Base-by-base conservation (phyloP, 164 flowering plant genomes). In the Tinospora cordifolia region DNA sequence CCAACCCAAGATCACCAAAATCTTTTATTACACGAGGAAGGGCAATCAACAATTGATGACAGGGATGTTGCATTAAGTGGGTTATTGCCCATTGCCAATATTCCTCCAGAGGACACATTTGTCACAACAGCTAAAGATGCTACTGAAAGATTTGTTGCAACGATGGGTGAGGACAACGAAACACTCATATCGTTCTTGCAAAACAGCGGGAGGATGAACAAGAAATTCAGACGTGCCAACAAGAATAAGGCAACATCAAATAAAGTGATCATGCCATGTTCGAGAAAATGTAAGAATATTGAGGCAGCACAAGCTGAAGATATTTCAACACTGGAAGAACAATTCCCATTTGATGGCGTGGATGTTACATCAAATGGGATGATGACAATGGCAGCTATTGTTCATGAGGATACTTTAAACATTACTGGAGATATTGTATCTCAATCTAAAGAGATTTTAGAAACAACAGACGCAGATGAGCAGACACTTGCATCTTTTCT, bases 401-500 rank as follows among this genome's bases (percentile, higher is more conserved):
- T 36, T 74, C 68, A 38, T 0, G 46, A 65, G 38, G 62, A 17
- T 49, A 54, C 26, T 13, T 46, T 62, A 24, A 72, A 70, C 14
- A 63, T 22, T 59, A 34, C 68, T 26, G 70, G 62, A 26, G 14
- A 6, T 49, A n/a, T n/a, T n/a, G 38, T 15, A 30, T 57, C 64
- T 51, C 57, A 72, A 63, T 41, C 65, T 4, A 17, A 67, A n/a
- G 71, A 72, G 70, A 38, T 44, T 68, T 21, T 41, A 17, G 78
- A 58, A 41, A 25, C 38, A 64, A 24, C 8, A 47, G 76, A 63
- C 38, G 79, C 26, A 5, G 75, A 75, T 64, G 75, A 65, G n/a
- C 41, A 40, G 64, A 41, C 75, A 12, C 77, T 73, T 59, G 74
- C 72, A 47, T 67, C 60, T 60, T 14, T 68, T 9, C 59, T 72